These are phyloP conservation scores for Phanerochaete sordida DNA, from an alignment of 768 basidiomycete genomes.

Conservation along the genomic window DNA sequence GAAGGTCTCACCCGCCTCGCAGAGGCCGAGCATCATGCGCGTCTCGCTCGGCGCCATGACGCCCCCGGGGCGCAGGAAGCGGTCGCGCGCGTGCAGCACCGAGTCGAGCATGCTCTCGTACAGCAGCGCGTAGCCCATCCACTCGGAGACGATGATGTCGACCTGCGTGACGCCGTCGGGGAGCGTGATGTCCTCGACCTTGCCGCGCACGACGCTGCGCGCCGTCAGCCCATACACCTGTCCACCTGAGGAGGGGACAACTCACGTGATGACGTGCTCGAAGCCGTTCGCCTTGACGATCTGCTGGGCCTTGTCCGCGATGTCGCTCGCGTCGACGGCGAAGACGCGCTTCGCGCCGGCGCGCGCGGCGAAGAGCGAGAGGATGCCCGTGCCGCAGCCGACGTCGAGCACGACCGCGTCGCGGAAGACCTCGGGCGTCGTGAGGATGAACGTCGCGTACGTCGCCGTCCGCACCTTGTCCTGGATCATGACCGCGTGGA, in stretches of 20 bases:
- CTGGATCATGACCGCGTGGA: slow-evolving; percentile 95
- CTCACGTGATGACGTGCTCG: slow-evolving; percentile 63
- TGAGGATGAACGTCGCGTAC: slow-evolving; percentile 88
- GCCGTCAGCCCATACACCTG: too few species aligned
- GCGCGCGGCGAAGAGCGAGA: slow-evolving; percentile 85
- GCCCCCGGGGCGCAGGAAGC: slow-evolving; percentile 72
- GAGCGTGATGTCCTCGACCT: slow-evolving; percentile 82
- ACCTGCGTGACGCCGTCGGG: slow-evolving; percentile 73
- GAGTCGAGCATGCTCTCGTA: slow-evolving; percentile 99
- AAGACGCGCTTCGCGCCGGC: slow-evolving; percentile 89
- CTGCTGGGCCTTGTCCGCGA: slow-evolving; percentile 45
- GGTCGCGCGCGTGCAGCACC: slow-evolving; percentile 83
- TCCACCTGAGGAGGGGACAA: slow-evolving; percentile 2
- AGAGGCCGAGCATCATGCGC: slow-evolving; percentile 79
- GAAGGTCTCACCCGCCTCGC: slow-evolving; percentile 69
- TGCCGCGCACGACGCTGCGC: slow-evolving; percentile 75
- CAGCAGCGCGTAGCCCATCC: slow-evolving; percentile 93
- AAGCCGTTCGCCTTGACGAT: slow-evolving; percentile 51
- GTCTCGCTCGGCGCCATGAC: slow-evolving; percentile 92
- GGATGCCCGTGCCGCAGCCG: slow-evolving; percentile 93
- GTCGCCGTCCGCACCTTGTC: slow-evolving; percentile 92
- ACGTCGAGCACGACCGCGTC: slow-evolving; percentile 91
- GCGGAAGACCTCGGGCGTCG: slow-evolving; percentile 75
- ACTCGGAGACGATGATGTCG: slow-evolving; percentile 95
- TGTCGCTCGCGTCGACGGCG: slow-evolving; percentile 86